A percentile compares a stretch with the other conserved stretches of the same genome.
These are phyloP conservation scores for Backusella psychrophila DNA, from an alignment of 192 early-diverging fungal genomes.

Conservation along the genomic window DNA sequence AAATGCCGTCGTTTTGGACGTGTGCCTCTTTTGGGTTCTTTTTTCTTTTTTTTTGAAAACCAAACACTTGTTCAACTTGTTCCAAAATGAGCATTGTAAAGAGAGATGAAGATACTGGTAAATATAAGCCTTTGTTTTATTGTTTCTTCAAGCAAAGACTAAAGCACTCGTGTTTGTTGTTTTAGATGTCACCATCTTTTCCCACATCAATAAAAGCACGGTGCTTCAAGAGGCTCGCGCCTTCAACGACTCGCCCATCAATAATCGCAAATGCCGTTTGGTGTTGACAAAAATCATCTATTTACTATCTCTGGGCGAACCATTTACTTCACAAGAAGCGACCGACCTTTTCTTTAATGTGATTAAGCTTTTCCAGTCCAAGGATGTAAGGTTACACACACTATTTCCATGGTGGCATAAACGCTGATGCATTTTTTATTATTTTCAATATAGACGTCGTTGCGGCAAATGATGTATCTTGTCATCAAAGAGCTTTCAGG, in stretches of 20 bases:
- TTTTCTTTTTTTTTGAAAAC: neutral
- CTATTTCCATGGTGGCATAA: neutral
- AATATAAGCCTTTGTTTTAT: neutral
- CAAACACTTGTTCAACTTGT: neutral
- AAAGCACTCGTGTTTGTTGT: neutral
- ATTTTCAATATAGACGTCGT: conserved; percentile 58
- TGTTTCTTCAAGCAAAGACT: neutral
- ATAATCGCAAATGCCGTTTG: conserved; percentile 89
- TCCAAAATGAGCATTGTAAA: neutral
- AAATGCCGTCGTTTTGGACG: neutral
- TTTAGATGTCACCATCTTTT: conserved; percentile 71
- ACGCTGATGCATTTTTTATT: conserved; percentile 12
- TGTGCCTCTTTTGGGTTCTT: neutral
- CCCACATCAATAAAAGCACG: conserved; percentile 88
- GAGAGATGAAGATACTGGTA: conserved; percentile 70
- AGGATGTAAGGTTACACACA: conserved; percentile 63
- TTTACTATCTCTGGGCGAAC: conserved; percentile 86
- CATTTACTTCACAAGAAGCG: conserved; percentile 91
- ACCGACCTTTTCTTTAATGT: conserved; percentile 98
- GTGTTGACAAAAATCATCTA: conserved; percentile 94
- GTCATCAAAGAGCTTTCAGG: conserved; percentile 95
- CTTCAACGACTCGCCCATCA: conserved; percentile 97
- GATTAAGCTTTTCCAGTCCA: conserved; percentile 96
- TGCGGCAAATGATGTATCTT: conserved; percentile 97
- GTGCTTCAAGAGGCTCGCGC: conserved; percentile 95